Base-by-base conservation (phyloP, 2,329 filamentous ascomycete genomes). In the Colletotrichum endophyticum region DNA sequence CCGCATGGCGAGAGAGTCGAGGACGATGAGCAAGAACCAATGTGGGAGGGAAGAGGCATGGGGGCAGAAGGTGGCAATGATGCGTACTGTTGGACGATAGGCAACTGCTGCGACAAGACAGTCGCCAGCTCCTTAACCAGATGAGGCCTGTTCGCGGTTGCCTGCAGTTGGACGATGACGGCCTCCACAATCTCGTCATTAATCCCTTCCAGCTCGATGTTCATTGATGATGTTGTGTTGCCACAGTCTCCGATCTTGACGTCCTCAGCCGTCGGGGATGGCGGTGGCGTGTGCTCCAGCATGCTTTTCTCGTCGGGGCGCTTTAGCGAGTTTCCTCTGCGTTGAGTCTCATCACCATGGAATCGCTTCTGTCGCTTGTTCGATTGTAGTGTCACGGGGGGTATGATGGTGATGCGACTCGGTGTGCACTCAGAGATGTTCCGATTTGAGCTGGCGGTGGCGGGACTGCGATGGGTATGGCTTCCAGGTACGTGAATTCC, bases 171-270 rank as follows among this genome's bases (percentile, higher is more conserved):
- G 80, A 95, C 87, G 81, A 99, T 95, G 66, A 98, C 95, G 19
- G 93, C 95, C 83, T 98, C 94, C 68, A 99, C 96, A 80, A 99
- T 98, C 82, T 98, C 96, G 84, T 99, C 97, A 83, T 96, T 95
- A 85, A 99, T 96, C 53, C 92, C 92, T 79, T 96, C 93, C 68
- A 95, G 91, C 84, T 98, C 94, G 13, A 68, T 69, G 27, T 57
- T 44, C 25, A 22, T 27, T 28, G 22, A 22, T 16, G 32, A 11
- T n/a, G 19, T 22, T 27, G 28, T 22, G 22, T 27, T 56, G 44
- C 25, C 15, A 15, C 22, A 25, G 15, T 73, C 63, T 25, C 66
- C 53, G 27, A 59, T 59, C 27, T 69, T 64, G 22, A 68, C 13
- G 8, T 53, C 39, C 7, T 70, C 53, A 11, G 27, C 28, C 8